Evolutionary conservation across 768 basidiomycete genomes (phyloP).

Genomic region (Trametes elegans): DNA sequence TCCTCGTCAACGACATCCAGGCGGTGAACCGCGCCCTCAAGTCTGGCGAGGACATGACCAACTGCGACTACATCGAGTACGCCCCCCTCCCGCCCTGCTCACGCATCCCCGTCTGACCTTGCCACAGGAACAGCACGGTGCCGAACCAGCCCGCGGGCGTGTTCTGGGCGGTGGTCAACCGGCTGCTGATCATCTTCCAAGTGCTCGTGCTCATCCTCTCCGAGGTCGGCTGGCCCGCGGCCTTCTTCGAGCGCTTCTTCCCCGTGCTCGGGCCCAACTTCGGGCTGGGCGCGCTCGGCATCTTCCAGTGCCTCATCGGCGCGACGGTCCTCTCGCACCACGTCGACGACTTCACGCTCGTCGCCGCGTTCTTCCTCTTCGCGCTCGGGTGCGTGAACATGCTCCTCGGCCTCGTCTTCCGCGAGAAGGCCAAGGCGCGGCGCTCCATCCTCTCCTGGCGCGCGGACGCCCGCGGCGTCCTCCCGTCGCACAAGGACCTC

Average conservation of each 20-base stretch:
- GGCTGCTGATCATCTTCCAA: constrained; percentile 85
- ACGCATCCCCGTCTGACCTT: not conserved
- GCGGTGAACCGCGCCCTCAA: constrained; percentile 66
- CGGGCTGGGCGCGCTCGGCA: constrained; percentile 82
- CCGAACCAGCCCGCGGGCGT: constrained; percentile 88
- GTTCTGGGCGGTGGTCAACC: constrained; percentile 90
- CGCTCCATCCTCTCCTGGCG: constrained; percentile 71
- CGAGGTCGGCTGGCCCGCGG: constrained; percentile 76
- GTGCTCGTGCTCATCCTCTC: constrained; percentile 77
- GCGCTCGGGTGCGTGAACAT: constrained; percentile 89
- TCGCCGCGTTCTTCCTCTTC: constrained; percentile 89
- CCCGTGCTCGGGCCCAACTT: constrained; percentile 83
- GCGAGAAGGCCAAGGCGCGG: constrained; percentile 59
- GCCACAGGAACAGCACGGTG: constrained; percentile 65
- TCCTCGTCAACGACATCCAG: constrained; percentile 68
- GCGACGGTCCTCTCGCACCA: constrained; percentile 54
- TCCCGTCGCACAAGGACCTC: constrained; percentile 46
- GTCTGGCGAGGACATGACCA: constrained; percentile 37
- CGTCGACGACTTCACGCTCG: constrained; percentile 86
- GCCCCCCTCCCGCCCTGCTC: constrained; percentile 25
- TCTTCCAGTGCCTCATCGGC: constrained; percentile 83
- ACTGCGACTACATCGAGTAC: constrained; percentile 80
- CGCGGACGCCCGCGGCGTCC: constrained; percentile 50
- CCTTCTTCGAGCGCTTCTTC: constrained; percentile 81
- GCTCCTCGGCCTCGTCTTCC: constrained; percentile 50